phyloP scores from a whole-genome alignment of 2,329 filamentous ascomycete species.

The Fusarium lateritium region DNA sequence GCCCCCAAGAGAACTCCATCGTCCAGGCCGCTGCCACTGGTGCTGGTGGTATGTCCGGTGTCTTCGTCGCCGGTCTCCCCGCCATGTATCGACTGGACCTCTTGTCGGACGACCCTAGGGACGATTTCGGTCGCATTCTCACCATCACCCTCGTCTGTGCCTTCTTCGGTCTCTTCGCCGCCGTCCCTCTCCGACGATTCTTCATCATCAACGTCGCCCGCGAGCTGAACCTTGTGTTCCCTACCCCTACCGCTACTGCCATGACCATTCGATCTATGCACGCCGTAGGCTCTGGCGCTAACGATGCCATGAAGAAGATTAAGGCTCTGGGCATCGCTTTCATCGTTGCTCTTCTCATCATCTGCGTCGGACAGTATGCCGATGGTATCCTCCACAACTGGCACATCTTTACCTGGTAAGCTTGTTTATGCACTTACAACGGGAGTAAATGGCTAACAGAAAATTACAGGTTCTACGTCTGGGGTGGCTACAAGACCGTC shows the following conservation, averaged over 20 bases:
- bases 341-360: constrained; percentile 63
- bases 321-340: constrained; percentile 69
- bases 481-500: constrained; percentile 65
- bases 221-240: constrained; percentile 72
- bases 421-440: too few relatives aligned
- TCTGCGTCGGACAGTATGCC: constrained; percentile 71
- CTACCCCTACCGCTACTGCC: constrained; percentile 71
- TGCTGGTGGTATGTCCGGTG: constrained; percentile 69
- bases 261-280: constrained; percentile 76
- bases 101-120: constrained; percentile 63
- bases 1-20: constrained; percentile 74
- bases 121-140: constrained; percentile 71
- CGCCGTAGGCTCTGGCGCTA: constrained; percentile 65
- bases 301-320: constrained; percentile 69
- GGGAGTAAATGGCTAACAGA: too few relatives aligned
- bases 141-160: constrained; percentile 73
- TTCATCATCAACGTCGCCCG: constrained; percentile 77
- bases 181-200: constrained; percentile 75
- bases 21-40: constrained; percentile 72
- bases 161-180: constrained; percentile 76
- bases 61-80: constrained; percentile 73
- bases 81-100: constrained; percentile 71
- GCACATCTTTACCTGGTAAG: constrained; percentile 63
- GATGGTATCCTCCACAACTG: constrained; percentile 73
- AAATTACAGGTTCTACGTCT: constrained; percentile 62